These are phyloP conservation scores for Calophaca sinica DNA, from an alignment of 306 rosid genomes.

Conservation along the genomic window DNA sequence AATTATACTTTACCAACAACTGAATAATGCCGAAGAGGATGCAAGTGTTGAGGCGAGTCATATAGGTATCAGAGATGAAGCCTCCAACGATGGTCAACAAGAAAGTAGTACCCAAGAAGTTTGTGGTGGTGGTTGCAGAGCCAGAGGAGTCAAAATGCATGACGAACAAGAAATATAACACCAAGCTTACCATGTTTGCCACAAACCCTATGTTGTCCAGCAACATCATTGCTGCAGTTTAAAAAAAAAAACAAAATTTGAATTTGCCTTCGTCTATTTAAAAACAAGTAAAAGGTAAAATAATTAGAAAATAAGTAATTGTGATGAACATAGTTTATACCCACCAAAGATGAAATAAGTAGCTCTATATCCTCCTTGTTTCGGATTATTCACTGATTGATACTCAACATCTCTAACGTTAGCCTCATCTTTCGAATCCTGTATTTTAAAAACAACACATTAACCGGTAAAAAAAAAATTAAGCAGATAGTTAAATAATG, in stretches of 20 bases:
- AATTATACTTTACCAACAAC: constrained; percentile 51
- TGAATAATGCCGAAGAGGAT: constrained; percentile 59
- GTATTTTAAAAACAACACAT: not conserved
- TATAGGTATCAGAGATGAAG: constrained; percentile 62
- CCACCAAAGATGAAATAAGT: constrained; percentile 51
- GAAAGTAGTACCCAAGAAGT: constrained; percentile 60
- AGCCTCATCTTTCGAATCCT: constrained; percentile 48
- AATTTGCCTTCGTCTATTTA: not conserved
- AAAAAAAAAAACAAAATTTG: too few species aligned
- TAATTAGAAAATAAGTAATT: too few species aligned
- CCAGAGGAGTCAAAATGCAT: constrained; percentile 54
- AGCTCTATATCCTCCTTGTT: constrained; percentile 58
- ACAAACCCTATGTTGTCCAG: constrained; percentile 68
- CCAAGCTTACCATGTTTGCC: constrained; percentile 70
- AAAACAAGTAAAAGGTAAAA: too few species aligned
- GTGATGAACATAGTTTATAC: constrained; percentile 26
- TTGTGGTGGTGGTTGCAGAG: constrained; percentile 63
- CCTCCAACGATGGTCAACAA: constrained; percentile 65
- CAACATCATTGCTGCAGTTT: constrained; percentile 53
- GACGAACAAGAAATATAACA: constrained; percentile 53
- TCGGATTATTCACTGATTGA: constrained; percentile 28
- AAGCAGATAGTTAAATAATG: not conserved
- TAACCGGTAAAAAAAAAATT: too few species aligned
- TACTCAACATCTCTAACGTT: constrained; percentile 35
- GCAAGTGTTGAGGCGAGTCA: constrained; percentile 66